Base-by-base conservation (phyloP, 768 basidiomycete genomes). In the Psilocybe subaeruginosa region DNA sequence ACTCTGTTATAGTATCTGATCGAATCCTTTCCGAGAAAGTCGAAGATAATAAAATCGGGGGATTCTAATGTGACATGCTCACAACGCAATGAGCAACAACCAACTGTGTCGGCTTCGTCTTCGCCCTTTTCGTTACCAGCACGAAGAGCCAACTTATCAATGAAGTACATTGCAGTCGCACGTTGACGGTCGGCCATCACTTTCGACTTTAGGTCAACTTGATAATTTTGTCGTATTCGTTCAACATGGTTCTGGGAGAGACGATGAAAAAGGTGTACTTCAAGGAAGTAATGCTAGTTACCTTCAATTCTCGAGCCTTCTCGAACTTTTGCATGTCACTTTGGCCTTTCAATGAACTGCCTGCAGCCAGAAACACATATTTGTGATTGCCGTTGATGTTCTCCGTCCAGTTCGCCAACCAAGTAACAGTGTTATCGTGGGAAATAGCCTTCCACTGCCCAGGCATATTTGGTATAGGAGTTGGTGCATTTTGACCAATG, bases 81-180 rank as follows among this genome's bases (percentile, higher is more conserved):
- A 74, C 91, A 97, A 31, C 96, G 92, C 52, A 99, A 79, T 3
- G 97, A 99, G 75, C 97, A 99, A 77, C 97, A 99, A 72, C 97
- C 97, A 58, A 99, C 95, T 0, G 97, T 99, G 73, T 99, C 97
- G 1, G 97, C 97, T 76, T 99, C 97, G 67, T 99, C 97, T 69
- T 98, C 97, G 47, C 97, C 97, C 76, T 99, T 99, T 79, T 99
- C 97, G 76, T 99, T 99, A 65, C 97, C 97, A 50, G 96, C 96
- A 83, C 97, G 93, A 73, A 99, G 91, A 37, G 97, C 97, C 37
- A 98, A 84, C 70, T 88, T 87, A 76, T 99, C 97, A 69, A 99
- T 99, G 77, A 99, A 94, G 75, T 99, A 99, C 90, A 99, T 92
- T 14, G 97, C 92, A 1, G 97, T 99, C n/a, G 97, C 97, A 27